phyloP scores from a whole-genome alignment of 352 stramenopile species.

The Pythium folliculosum region DNA sequence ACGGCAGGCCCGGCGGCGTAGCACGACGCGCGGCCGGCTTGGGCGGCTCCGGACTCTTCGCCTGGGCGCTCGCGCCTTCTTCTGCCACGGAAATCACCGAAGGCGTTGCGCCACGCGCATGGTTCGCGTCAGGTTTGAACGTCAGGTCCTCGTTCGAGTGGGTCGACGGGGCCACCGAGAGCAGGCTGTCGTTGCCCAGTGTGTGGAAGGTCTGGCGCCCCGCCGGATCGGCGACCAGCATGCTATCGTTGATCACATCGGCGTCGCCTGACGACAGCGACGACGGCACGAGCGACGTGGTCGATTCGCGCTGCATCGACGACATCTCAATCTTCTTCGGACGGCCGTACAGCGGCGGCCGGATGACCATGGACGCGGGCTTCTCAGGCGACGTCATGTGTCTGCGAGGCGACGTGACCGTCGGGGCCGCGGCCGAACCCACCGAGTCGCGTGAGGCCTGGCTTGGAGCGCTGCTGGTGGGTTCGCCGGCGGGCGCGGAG shows the following conservation, averaged over 20 bases:
- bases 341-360: conserved; percentile 26
- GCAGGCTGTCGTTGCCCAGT: conserved; percentile 17
- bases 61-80: background rate
- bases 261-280: conserved; percentile 6
- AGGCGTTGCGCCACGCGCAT: background rate
- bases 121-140: conserved; percentile 10
- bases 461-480: background rate
- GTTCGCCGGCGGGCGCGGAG: background rate
- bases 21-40: background rate
- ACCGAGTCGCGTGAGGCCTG: background rate
- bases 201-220: conserved; percentile 1
- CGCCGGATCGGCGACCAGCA: background rate
- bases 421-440: background rate
- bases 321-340: conserved; percentile 19
- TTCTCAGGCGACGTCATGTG: conserved; percentile 25
- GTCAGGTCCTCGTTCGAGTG: conserved; percentile 26
- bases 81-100: background rate
- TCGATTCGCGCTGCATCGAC: background rate
- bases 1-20: conserved; percentile 12
- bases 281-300: background rate
- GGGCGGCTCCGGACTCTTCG: background rate
- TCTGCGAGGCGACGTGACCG: conserved; percentile 1
- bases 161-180: conserved; percentile 17
- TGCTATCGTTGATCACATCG: conserved; percentile 5
- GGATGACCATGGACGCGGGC: conserved; percentile 4